Base-by-base conservation (phyloP, 2,329 filamentous ascomycete genomes). In the Cladophialophora carrionii region DNA sequence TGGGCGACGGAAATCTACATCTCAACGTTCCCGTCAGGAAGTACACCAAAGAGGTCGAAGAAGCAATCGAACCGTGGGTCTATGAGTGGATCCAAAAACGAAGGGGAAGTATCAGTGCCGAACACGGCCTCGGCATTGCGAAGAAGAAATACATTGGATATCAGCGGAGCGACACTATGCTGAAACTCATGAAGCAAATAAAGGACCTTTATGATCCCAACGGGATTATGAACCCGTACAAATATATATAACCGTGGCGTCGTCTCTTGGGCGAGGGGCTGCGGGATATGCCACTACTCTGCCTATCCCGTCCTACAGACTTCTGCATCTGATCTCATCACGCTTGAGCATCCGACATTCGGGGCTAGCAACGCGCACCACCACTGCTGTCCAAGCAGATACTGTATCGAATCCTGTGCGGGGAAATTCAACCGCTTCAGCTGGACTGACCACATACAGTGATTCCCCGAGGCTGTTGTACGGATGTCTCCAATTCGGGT, bases 211-310 rank as follows among this genome's bases (percentile, higher is more conserved):
- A 96, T 78, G 95, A 99, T 79, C 95, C 93, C 74, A 96, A 96
- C 72, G 93, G 92, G 55, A 98, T 98, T 78, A 96, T 98, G 92
- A 98, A 97, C 80, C 94, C 94, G 0, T 98, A 98, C 83, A 98
- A 98, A 80, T 98, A 97, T 77, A 90, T 98, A 65, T 69, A 57
- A 34, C 41, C 26, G 22, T 7, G 29, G n/a, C 14, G 14, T 29
- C 5, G 32, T 26, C 51, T 32, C 20, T 20, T 20, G 17, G 22
- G 49, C 14, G 37, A 41, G 62, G 53, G 4, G 24, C 34, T 41
- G 53, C 46, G 54, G 41, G 22, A 54, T 34, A 20, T 29, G 14
- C 12, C 8, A 43, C 22, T 12, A 51, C 20, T 24, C 17, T 43
- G 37, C 37, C n/a, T 9, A 43, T 37, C 6, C 22, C 48, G 22